Base-by-base conservation (phyloP, 257 asterid species). In the Catharanthus roseus region DNA sequence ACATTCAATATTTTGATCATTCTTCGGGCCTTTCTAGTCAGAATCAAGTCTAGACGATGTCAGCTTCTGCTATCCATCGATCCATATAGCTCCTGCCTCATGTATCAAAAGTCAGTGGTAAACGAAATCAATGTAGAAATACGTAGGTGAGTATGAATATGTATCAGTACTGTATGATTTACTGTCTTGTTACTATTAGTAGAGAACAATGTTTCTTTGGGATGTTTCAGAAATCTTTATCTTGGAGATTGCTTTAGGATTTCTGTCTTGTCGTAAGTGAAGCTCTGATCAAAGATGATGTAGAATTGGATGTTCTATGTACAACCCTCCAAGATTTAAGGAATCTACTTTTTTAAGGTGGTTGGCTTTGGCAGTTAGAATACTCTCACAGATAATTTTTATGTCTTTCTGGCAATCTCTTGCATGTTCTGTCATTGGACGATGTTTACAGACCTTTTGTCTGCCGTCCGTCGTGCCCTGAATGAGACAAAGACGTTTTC, bases 1-100 rank as follows among this genome's bases (percentile, higher is more conserved):
- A 33, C 67, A 62, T 62, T 5, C 67, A 80, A 62, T 87, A 80
- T 75, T 79, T 83, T 71, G 85, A 81, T 73, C 74, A 60, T 65
- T 72, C 83, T 42, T 75, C 82, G 3, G 81, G 11, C 47, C 47
- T 77, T 33, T 47, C 42, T 21, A 31, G n/a, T 13, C 2, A 0
- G 23, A 65, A 64, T 38, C 61, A 67, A 28, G 29, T 36, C 24
- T 13, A 10, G 44, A 4, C 21, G 8, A 12, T 18, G 10, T 10
- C 28, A 29, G 42, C 67, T 24, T 6, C 68, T 34, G 33, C 23
- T 6, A 19, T 33, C 24, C 15, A 12, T 28, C 24, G 15, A n/a
- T 19, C 34, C n/a, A n/a, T 47, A 8, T 55, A 49, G 64, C 38
- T 31, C 29, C 16, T 41, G 6, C n/a, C 28, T 34, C 12, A 16